Evolutionary conservation across 2,329 filamentous ascomycete species (phyloP), one percentile per base, ranked within the genome.

Genomic region (Penicillium psychrosexuale): DNA sequence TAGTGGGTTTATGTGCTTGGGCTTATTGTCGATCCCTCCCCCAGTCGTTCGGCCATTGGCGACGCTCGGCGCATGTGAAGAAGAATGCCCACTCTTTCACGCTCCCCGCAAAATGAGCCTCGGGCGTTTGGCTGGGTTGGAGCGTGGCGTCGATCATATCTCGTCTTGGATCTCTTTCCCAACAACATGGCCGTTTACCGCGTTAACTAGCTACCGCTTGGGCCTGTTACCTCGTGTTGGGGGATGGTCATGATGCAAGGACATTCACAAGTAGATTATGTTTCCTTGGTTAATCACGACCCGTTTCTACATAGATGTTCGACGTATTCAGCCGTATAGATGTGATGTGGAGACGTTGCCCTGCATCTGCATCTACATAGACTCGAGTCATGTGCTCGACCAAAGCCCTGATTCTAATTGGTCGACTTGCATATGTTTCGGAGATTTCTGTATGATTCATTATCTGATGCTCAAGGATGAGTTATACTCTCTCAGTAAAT

Each of bases 31-130:
- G 59, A 64, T 64, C 62, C 22, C 34, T 54, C 43, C 46, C 46
- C 59, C 34, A 45, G 52, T 53, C 24, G 9, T 59, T 59, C 44
- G 45, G 52, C 13, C 8, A 49, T 33, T 42, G 31, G 45, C 28
- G 13, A 33, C 30, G 33, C 31, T 51, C 55, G 50, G 55, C 36
- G 49, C 62, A 65, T 64, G 62, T 65, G 62, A 65, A 65, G 38
- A 27, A 65, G 38, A 27, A 33, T 22, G 24, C 51, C 46, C 51
- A 43, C 27, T 27, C 50, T 47, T 56, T 52, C 51, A 55, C 55
- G 54, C 57, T 42, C 56, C 56, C 53, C 49, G 49, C 55, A 57
- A 55, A 54, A 56, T 17, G 51, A 58, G 55, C 57, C 60, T 59
- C 55, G 57, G 60, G 52, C 43, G 1, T 39, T 51, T 38, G 51